Base-by-base conservation (phyloP, 139 green algal genomes). In the Haematococcus sp. region DNA sequence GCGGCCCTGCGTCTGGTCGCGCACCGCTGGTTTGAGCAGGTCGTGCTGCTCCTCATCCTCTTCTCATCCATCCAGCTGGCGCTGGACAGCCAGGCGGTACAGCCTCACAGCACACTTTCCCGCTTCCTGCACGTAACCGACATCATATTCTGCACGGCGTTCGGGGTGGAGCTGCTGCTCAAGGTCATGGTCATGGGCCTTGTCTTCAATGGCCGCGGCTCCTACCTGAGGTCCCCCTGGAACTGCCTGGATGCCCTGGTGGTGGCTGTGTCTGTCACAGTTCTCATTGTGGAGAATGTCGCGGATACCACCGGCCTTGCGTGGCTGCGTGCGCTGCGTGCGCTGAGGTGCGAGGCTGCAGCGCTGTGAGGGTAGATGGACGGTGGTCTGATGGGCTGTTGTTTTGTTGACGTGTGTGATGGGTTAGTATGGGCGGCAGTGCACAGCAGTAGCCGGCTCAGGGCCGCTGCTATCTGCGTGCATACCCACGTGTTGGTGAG, bases 101-200 rank as follows among this genome's bases (percentile, higher is more conserved):
- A 86, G 40, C 69, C 64, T 4, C 28, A 77, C 20, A 80, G 72
- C n/a, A 17, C 25, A 15, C 55, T 89, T 30, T 73, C 81, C 4
- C 7, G 46, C 32, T 58, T 61, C 7, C 55, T 81, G 43, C 43
- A 34, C 1, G 31, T 71, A 20, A 32, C 82, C 19, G 85, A 95
- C 71, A 63, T 77, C 31, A n/a, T 87, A 23, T 93, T 93, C 65
- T 63, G 75, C 20, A 69, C 79, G 4, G 64, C 85, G 19, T 94
- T 94, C 67, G 68, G 75, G 0, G 4, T 88, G 0, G 89, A 96
- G 70, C 78, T 85, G 22, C 17, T 81, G 11, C 31, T 93, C 30
- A 96, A 94, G 86, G 82, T 88, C 44, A 56, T 83, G 5, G 81
- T 83, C 1, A 63, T 82, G 58, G 91, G 91, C 20, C 84, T 94